Evolutionary conservation across 495 filamentous ascomycete genomes (phyloP).

Genomic region (Talaromyces thailandensis): DNA sequence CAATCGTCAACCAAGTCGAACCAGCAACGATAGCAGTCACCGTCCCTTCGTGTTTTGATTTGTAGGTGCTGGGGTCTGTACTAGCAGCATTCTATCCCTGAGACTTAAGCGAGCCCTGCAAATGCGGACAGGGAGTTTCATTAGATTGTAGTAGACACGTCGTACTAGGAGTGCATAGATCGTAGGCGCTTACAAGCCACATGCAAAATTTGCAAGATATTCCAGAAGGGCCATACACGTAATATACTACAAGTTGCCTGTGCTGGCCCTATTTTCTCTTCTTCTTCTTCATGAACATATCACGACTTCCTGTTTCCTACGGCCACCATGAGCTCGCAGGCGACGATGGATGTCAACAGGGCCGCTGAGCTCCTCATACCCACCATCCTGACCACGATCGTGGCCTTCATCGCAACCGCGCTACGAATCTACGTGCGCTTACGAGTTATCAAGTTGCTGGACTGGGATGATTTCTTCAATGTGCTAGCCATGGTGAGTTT

Average conservation of each 20-base stretch:
- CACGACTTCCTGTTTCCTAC: neutral
- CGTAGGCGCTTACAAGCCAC: neutral
- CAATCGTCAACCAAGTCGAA: neutral
- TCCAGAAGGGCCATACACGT: neutral
- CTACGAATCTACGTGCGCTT: conserved; percentile 3
- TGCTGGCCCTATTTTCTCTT: neutral
- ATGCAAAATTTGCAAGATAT: neutral
- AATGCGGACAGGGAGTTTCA: neutral
- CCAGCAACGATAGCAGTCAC: neutral
- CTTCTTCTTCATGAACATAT: neutral
- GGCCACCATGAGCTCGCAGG: neutral
- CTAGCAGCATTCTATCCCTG: neutral
- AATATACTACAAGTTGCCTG: neutral
- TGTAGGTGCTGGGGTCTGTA: neutral
- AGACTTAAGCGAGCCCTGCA: neutral
- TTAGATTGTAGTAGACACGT: neutral
- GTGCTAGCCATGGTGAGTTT: conserved; percentile 6
- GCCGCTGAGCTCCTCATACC: conserved; percentile 7
- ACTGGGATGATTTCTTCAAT: conserved; percentile 9
- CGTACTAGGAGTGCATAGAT: neutral
- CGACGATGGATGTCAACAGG: conserved; percentile 5
- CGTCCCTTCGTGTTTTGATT: neutral
- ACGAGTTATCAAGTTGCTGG: conserved; percentile 1
- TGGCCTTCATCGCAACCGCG: neutral
- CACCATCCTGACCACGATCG: conserved; percentile 8